These are phyloP conservation scores for Medicago lupulina DNA, from an alignment of 306 rosid species.

Conservation along the genomic window DNA sequence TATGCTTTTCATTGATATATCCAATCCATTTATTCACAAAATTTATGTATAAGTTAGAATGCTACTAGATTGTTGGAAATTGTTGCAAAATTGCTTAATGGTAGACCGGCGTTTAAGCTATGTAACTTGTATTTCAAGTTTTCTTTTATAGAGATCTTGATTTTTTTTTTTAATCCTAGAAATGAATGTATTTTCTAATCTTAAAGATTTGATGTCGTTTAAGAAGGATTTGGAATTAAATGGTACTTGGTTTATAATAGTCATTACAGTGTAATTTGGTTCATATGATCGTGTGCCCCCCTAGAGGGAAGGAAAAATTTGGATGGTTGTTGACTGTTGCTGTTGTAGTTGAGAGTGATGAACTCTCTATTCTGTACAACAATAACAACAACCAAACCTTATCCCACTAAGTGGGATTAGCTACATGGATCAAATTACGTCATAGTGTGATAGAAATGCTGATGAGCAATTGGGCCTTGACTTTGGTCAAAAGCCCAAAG, in stretches of 20 bases:
- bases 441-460: too few relatives aligned
- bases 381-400: too few relatives aligned
- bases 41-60: slow-evolving; percentile 8
- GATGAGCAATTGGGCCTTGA: too few relatives aligned
- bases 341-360: not conserved
- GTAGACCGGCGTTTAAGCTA: not conserved
- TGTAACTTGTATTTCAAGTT: slow-evolving; percentile 13
- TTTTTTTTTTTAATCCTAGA: slow-evolving; percentile 8
- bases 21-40: slow-evolving; percentile 8
- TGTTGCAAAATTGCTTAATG: not conserved
- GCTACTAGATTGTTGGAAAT: slow-evolving; percentile 6
- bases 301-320: not conserved
- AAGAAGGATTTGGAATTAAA: not conserved
- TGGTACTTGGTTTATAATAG: not conserved
- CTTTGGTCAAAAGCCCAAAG: too few relatives aligned
- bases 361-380: not conserved
- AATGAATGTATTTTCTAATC: too few relatives aligned
- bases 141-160: slow-evolving; percentile 2
- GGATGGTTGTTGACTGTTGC: slow-evolving; percentile 7
- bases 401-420: too few relatives aligned
- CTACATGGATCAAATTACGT: too few relatives aligned
- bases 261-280: too few relatives aligned
- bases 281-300: not conserved
- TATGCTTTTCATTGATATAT: slow-evolving; percentile 18
- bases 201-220: too few relatives aligned